Evolutionary conservation across 106 monocot genomes (phyloP), one percentile per base, ranked within the genome.

Genomic region (Chionographis japonica): DNA sequence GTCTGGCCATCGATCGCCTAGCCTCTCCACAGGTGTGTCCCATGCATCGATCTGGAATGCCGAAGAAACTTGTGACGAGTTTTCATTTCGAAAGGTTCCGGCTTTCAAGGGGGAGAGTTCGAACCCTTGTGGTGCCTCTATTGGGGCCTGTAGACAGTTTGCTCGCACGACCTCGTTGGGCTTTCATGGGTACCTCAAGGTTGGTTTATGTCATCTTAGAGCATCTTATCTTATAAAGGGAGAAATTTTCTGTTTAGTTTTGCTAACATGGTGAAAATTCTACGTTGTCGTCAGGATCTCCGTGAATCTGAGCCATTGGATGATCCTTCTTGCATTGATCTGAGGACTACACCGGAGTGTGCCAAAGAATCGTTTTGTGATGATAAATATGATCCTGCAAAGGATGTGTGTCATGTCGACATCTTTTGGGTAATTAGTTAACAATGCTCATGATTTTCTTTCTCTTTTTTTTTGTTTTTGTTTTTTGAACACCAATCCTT

Each of bases 1-100:
- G 40, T 84, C 74, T 66, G 61, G 60, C 52, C 63, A 78, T 65
- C 79, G 83, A 27, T 52, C 64, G 54, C 7, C 70, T 53, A 54
- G n/a, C 37, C 17, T 70, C 43, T 35, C 68, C 14, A 62, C 52
- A 35, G 69, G 63, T 11, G 42, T 70, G 6, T 65, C 86, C 49
- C 77, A 70, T 14, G 14, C 72, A 50, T 86, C 84, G 3, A 72
- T 98, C 54, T 89, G 81, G 78, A 79, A 85, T 78, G 87, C 78
- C 17, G 98, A 98, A 70, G 98, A 98, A 77, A 93, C 98, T 4
- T 87, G 98, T 66, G 98, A 98, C 69, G 98, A 68, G 40, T 93
- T 98, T 62, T 89, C 90, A 35, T 98, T 97, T 78, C 19, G 50
- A 53, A 50, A 14, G 57, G 19, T 46, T 54, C 60, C 70, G 19